Conservation (phyloP, 805 yeast species). For the Candida taoyuanica region DNA sequence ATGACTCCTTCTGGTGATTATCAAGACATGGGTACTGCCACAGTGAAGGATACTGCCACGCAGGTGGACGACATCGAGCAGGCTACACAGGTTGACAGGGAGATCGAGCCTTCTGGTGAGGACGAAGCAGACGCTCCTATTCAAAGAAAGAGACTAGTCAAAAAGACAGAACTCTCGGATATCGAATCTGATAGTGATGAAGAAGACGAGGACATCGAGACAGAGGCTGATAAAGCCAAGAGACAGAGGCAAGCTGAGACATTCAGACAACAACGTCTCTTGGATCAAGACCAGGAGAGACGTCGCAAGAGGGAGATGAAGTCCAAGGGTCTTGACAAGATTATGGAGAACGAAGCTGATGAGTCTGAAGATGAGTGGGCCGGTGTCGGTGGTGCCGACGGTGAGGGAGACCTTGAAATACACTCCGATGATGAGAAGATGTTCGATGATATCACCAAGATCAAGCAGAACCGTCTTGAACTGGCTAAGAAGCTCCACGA, state of each 20-base stretch:
- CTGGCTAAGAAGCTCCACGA: constrained; percentile 54
- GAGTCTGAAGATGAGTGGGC: constrained; percentile 89
- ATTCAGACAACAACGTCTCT: constrained; percentile 21
- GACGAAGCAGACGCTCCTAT: constrained; percentile 22
- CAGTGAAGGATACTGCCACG: constrained; percentile 3
- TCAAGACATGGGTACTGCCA: constrained; percentile 1
- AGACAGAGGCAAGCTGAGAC: constrained; percentile 20
- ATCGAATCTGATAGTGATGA: constrained; percentile 19
- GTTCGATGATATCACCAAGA: constrained; percentile 65
- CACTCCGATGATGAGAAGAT: constrained; percentile 74
- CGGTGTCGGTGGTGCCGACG: constrained; percentile 74
- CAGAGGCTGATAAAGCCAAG: constrained; percentile 19
- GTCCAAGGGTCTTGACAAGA: constrained; percentile 49
- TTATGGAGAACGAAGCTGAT: constrained; percentile 79
- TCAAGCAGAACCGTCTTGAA: constrained; percentile 53
- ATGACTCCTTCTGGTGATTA: neutral
- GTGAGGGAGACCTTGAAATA: constrained; percentile 43
- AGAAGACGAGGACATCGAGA: constrained; percentile 24
- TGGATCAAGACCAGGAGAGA: constrained; percentile 21
- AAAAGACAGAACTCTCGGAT: constrained; percentile 16
- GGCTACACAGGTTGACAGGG: constrained; percentile 4
- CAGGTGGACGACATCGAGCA: constrained; percentile 3
- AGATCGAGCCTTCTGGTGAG: constrained; percentile 10
- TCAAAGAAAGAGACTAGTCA: constrained; percentile 26
- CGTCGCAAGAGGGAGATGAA: constrained; percentile 48